Evolutionary conservation across 495 filamentous ascomycete genomes (phyloP), one percentile per base, ranked within the genome.

Genomic region (Penicillium mononematosum): DNA sequence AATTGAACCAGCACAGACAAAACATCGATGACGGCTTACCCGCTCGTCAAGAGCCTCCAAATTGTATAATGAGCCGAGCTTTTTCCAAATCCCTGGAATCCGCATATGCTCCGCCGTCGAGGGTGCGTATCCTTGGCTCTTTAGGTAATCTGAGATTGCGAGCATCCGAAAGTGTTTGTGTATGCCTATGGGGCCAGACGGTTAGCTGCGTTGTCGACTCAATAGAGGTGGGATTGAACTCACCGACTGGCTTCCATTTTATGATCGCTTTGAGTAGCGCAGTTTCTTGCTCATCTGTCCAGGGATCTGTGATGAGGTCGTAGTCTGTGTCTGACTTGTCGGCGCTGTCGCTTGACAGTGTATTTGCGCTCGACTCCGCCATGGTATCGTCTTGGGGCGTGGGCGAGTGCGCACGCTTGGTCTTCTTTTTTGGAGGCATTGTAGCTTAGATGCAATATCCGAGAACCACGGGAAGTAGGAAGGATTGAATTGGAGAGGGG

Each of bases 101-200:
- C 85, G 85, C 43, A 91, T 96, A 77, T 98, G 94, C 14, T 84
- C 81, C 51, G 85, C 81, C 16, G 75, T 68, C 0, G 70, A 62
- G 1, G 86, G 83, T 56, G 88, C 85, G 72, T 91, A 91, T 55
- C 92, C 92, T 69, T 96, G 91, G 62, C 88, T 91, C 58, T 88
- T 86, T 58, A 98, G 81, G 64, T 89, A 85, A 55, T 94, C 85
- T 16, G 89, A 87, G 32, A 98, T 91, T 4, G 90, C 85, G 55
- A 97, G 85, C 78, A 98, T 93, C 22, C 91, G 90, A 70, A 98
- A 98, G 74, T 98, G 92, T 72, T 95, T 98, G 76, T 98, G 93
- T 78, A 98, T 87, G 48, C 93, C 93, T 96, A 44, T 22, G 19
- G 22, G 34, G n/a, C 38, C 29, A 32, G 32, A 19, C 38, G 14